These are phyloP conservation scores for Sophora flavescens DNA, from an alignment of 306 rosid genomes.

Conservation along the genomic window DNA sequence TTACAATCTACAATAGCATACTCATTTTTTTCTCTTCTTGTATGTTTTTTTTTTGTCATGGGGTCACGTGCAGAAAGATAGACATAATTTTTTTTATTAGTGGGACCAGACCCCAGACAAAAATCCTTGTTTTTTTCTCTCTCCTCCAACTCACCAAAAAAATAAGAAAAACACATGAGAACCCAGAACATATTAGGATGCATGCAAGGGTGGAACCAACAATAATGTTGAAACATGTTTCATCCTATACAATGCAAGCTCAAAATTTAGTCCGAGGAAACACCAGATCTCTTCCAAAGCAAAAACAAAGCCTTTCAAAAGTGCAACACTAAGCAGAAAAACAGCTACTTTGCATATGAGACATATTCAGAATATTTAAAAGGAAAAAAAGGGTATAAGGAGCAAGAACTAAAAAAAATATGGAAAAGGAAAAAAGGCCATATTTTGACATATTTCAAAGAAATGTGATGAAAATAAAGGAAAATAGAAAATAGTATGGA, in stretches of 20 bases:
- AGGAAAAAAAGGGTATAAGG: neutral
- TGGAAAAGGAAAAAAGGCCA: neutral
- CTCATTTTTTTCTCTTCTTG: neutral
- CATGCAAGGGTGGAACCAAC: conserved; percentile 25
- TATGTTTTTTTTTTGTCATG: no score
- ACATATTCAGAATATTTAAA: neutral
- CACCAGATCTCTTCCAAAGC: neutral
- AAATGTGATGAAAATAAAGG: neutral
- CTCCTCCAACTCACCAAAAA: no score
- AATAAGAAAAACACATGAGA: no score
- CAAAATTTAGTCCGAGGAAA: neutral
- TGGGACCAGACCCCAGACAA: no score
- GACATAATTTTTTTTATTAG: no score
- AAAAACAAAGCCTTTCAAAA: conserved; percentile 17
- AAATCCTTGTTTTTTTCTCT: no score
- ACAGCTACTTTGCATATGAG: neutral
- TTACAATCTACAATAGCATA: neutral
- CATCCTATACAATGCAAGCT: conserved; percentile 3
- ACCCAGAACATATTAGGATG: neutral
- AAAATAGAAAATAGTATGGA: neutral
- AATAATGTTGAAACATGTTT: conserved; percentile 6
- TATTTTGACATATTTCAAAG: neutral
- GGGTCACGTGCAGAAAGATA: no score
- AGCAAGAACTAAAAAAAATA: no score
- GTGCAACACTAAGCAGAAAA: conserved; percentile 1